Base-by-base conservation (phyloP, 2,329 filamentous ascomycete species). In the Mycogone perniciosa region DNA sequence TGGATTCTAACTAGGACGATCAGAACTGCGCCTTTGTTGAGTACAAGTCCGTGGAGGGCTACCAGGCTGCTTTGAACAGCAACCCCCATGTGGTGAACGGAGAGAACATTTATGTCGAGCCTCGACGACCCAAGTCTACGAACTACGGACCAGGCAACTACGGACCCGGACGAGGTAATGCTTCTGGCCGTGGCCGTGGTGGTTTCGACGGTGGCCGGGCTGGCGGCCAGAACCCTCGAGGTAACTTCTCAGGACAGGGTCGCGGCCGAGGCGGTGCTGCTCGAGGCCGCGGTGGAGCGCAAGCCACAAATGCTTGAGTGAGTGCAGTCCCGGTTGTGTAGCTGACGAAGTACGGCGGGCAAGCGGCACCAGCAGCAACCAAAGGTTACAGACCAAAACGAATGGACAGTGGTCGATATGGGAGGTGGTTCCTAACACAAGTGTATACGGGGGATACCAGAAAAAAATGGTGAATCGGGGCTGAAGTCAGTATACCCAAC, bases 21-120 rank as follows among this genome's bases (percentile, higher is more conserved):
- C 65, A 95, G 92, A 96, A 93, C 78, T 96, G 90, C 64, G 93
- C 93, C 29, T 97, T 97, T 65, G 89, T 96, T 54, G 93, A 99
- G 69, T 99, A 93, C 70, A 86, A 84, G 64, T 87, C 85, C 43
- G 67, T 82, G 26, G 83, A 90, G 50, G 89, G 83, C 43, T 96
- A 95, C 72, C 81, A 89, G 67, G 86, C 88, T 56, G 93, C 93
- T 40, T 78, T 89, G 35, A 81, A 81, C 54, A 86, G 85, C 60
- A 97, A 95, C 73, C 92, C 92, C 34, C 89, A 95, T 72, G 79
- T 80, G 41, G 81, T 99, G 56, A 88, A 86, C 61, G 86, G 84
- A 59, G 86, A 96, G 69, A 84, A 82, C 62, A 86, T 99, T 61
- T 77, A 82, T 55, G 87, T 99, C 51, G 93, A 97, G 73, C 88